phyloP scores from a whole-genome alignment of 1,139 yeast genomes.

The Kurtzmaniella natalensis region DNA sequence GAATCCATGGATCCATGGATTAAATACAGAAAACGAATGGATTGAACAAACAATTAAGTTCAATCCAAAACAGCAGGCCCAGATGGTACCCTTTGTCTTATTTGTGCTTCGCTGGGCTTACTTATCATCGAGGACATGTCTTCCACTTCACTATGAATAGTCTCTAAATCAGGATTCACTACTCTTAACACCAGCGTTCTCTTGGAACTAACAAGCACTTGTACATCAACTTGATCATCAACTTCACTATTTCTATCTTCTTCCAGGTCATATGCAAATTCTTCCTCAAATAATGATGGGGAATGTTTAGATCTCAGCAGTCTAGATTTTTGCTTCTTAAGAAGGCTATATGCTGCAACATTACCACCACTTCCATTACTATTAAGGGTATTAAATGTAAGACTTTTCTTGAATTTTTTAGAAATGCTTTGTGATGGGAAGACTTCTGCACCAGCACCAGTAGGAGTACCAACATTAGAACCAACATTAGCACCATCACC shows the following conservation, averaged over 20 bases:
- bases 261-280: slow-evolving; percentile 3
- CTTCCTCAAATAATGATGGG: slow-evolving; percentile 6
- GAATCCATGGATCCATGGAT: too few relatives aligned
- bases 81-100: slow-evolving; percentile 31
- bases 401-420: slow-evolving; percentile 8
- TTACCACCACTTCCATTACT: slow-evolving; percentile 1
- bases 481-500: slow-evolving; percentile 1
- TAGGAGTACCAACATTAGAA: slow-evolving; percentile 11
- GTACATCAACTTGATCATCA: slow-evolving; percentile 58
- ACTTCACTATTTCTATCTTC: slow-evolving; percentile 11
- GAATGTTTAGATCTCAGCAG: neutral
- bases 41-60: too few relatives aligned
- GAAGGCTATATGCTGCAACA: neutral
- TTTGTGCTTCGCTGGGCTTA: slow-evolving; percentile 3
- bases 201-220: slow-evolving; percentile 69
- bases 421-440: slow-evolving; percentile 1
- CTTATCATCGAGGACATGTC: slow-evolving; percentile 7
- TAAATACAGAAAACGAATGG: too few relatives aligned
- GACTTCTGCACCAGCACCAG: slow-evolving; percentile 12
- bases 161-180: slow-evolving; percentile 54
- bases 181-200: slow-evolving; percentile 60
- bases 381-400: slow-evolving; percentile 5
- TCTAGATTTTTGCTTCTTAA: slow-evolving; percentile 3
- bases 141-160: slow-evolving; percentile 11
- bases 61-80: too few relatives aligned